Percentiles rank a stretch among this genome's conserved stretches.
Evolutionary conservation across 805 yeast species (phyloP).

Genomic region (Suhomyces sp.): DNA sequence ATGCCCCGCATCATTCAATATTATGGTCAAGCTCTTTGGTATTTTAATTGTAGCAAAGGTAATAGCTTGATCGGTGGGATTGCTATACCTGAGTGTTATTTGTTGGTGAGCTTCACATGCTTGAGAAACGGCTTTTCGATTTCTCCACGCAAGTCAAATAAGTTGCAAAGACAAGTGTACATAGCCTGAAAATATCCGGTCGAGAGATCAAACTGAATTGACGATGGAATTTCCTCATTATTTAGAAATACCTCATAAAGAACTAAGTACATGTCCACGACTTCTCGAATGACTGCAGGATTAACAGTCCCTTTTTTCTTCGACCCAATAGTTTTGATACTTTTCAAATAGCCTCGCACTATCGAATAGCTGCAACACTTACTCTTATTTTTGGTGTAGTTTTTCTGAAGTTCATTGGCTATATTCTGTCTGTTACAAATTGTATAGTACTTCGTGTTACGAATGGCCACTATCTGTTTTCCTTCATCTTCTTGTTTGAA

Average conservation of each 20-base stretch:
- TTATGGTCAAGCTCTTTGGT: not conserved
- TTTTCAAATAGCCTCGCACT: not conserved
- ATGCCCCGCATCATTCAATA: not conserved
- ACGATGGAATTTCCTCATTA: constrained; percentile 11
- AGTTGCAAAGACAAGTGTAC: not conserved
- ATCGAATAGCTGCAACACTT: not conserved
- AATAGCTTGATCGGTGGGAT: not conserved
- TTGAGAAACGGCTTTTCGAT: not conserved
- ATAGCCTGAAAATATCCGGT: constrained; percentile 9
- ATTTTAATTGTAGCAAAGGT: not conserved
- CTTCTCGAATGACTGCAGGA: constrained; percentile 1
- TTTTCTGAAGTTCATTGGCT: constrained; percentile 6
- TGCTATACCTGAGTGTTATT: not conserved
- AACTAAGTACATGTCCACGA: constrained; percentile 13
- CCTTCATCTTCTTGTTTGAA: not conserved
- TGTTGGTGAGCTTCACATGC: not conserved
- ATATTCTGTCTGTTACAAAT: constrained; percentile 12
- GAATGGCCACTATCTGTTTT: constrained; percentile 4
- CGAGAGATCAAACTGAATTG: constrained; percentile 16
- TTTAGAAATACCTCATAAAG: constrained; percentile 13
- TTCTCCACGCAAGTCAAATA: not conserved
- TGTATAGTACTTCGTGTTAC: constrained; percentile 13
- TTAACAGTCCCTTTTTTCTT: not conserved
- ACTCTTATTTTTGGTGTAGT: constrained; percentile 11
- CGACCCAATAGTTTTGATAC: not conserved